phyloP scores from a whole-genome alignment of 75 land plant genomes.

The Gnetum montanum region DNA sequence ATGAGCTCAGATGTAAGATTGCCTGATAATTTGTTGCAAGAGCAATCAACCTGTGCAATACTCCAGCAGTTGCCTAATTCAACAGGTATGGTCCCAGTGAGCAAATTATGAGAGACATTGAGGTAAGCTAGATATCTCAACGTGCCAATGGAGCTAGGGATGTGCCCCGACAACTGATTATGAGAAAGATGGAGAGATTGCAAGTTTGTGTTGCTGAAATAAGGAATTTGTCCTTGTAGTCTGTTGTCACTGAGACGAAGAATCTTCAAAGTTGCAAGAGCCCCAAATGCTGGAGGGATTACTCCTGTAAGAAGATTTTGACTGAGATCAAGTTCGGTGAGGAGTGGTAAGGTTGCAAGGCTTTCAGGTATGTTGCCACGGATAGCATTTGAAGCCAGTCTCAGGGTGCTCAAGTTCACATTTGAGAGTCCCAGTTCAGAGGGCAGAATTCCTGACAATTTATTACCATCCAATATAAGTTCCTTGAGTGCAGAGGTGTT shows the following conservation, averaged over 20 bases:
- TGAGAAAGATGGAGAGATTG: slow-evolving; percentile 17
- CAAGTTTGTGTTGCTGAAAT: slow-evolving; percentile 7
- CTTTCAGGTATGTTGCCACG: neutral
- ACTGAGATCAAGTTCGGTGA: neutral
- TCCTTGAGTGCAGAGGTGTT: neutral
- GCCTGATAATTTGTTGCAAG: neutral
- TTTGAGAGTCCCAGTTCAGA: neutral
- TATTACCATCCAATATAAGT: slow-evolving; percentile 4
- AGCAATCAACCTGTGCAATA: neutral
- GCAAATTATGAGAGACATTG: slow-evolving; percentile 6
- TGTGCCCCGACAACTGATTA: slow-evolving; percentile 40
- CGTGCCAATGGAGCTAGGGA: slow-evolving; percentile 36
- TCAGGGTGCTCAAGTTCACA: neutral
- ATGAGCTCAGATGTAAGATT: too few species aligned
- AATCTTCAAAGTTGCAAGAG: too few species aligned
- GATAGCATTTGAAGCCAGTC: neutral
- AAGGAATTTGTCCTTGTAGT: slow-evolving; percentile 16
- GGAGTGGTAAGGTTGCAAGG: neutral
- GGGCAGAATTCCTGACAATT: slow-evolving; percentile 5
- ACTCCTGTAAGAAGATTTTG: too few species aligned
- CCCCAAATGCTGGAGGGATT: too few species aligned
- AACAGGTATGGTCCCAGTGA: neutral
- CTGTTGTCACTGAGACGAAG: too few species aligned
- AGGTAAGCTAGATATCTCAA: slow-evolving; percentile 24
- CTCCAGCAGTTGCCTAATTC: neutral